Percentiles rank a stretch among this genome's conserved stretches.
These are phyloP conservation scores for Solanum infundibuliforme DNA, from an alignment of 257 asterid species.

Conservation along the genomic window DNA sequence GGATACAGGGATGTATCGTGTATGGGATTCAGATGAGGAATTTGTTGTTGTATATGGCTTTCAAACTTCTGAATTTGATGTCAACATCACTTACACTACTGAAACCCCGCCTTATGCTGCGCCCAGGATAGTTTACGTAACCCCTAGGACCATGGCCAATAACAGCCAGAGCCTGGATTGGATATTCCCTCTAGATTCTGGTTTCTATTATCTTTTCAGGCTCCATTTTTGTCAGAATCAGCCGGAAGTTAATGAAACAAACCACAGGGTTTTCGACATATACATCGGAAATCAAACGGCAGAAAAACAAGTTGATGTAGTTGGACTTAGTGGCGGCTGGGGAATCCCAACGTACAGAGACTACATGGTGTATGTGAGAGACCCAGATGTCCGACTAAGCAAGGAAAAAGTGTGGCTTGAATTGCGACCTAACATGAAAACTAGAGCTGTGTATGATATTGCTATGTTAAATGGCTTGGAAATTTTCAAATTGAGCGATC, in stretches of 20 bases:
- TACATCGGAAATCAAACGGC: constrained; percentile 14
- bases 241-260: not conserved
- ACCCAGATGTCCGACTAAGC: not conserved
- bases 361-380: constrained; percentile 9
- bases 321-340: not conserved
- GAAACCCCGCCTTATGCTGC: too few species aligned
- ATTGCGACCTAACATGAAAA: constrained; percentile 3
- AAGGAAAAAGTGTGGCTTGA: constrained; percentile 15
- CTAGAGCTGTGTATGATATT: not conserved
- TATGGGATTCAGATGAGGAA: too few species aligned
- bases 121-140: too few species aligned
- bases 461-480: constrained; percentile 50
- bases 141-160: too few species aligned
- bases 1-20: too few species aligned
- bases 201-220: too few species aligned
- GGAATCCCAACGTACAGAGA: constrained; percentile 29
- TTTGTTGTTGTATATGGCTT: too few species aligned
- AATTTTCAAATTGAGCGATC: constrained; percentile 36
- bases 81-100: too few species aligned
- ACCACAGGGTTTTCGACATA: constrained; percentile 18
- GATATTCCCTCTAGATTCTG: too few species aligned
- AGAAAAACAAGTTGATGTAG: constrained; percentile 9
- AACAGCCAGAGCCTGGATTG: too few species aligned
- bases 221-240: not conserved
- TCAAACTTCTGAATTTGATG: too few species aligned